These are phyloP conservation scores for Daucus carota DNA, from an alignment of 129 eudicot genomes.

Conservation along the genomic window DH1_v3.0 NC_030383.2:5034501-5035000, in stretches of 20 bases:
- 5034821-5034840: conserved; percentile 82
- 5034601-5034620: not conserved
- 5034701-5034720: conserved; percentile 26
- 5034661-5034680: not conserved
- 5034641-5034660: not conserved
- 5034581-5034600: not conserved
- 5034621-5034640: not conserved
- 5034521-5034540: conserved; percentile 91
- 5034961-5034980: too few relatives aligned
- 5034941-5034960: not conserved
- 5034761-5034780: conserved; percentile 98
- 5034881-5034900: not conserved
- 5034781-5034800: conserved; percentile 95
- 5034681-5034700: not conserved
- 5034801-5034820: conserved; percentile 69
- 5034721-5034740: conserved; percentile 69
- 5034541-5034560: conserved; percentile 76
- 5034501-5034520: conserved; percentile 78
- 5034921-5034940: not conserved
- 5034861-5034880: not conserved
- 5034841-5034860: conserved; percentile 39
- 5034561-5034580: conserved; percentile 9
- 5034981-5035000: not conserved
- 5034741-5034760: conserved; percentile 84
- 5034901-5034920: not conserved